Evolutionary conservation across 83 land plant species (phyloP).

Genomic region (Larix sibirica): DNA sequence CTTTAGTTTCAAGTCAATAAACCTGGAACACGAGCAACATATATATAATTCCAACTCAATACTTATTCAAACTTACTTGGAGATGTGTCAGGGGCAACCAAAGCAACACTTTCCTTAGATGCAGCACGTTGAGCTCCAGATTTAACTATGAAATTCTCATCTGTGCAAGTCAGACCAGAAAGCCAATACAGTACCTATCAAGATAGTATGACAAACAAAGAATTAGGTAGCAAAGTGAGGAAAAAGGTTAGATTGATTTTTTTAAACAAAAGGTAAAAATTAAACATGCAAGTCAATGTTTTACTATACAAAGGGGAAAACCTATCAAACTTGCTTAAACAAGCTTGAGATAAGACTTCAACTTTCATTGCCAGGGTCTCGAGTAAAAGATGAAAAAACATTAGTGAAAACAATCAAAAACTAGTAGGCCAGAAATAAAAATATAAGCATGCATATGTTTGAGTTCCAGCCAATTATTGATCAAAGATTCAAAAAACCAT

Average conservation of each 20-base stretch:
- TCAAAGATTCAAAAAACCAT: no score
- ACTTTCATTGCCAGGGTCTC: no score
- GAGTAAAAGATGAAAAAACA: no score
- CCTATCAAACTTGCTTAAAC: not conserved
- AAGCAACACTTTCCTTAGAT: slow-evolving; percentile 75
- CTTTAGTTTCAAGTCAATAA: not conserved
- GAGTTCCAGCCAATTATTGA: not conserved
- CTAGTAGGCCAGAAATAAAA: not conserved
- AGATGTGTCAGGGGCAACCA: slow-evolving; percentile 94
- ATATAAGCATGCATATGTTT: not conserved
- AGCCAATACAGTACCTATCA: slow-evolving; percentile 92
- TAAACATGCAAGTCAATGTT: not conserved
- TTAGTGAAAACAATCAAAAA: not conserved
- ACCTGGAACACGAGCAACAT: not conserved
- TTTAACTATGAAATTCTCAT: slow-evolving; percentile 93
- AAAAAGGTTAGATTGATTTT: no score
- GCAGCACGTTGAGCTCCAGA: slow-evolving; percentile 97
- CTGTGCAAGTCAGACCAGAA: slow-evolving; percentile 96
- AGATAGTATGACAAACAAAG: no score
- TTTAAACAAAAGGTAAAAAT: not conserved
- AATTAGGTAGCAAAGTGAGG: no score
- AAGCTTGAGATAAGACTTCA: no score
- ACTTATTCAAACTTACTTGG: slow-evolving; percentile 66
- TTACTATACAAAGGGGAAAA: not conserved
- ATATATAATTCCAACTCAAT: not conserved